A percentile compares a stretch with the other conserved stretches of the same genome.
Evolutionary conservation across 2,329 filamentous ascomycete species (phyloP).

Genomic region (Mycosphaerella arachidis): DNA sequence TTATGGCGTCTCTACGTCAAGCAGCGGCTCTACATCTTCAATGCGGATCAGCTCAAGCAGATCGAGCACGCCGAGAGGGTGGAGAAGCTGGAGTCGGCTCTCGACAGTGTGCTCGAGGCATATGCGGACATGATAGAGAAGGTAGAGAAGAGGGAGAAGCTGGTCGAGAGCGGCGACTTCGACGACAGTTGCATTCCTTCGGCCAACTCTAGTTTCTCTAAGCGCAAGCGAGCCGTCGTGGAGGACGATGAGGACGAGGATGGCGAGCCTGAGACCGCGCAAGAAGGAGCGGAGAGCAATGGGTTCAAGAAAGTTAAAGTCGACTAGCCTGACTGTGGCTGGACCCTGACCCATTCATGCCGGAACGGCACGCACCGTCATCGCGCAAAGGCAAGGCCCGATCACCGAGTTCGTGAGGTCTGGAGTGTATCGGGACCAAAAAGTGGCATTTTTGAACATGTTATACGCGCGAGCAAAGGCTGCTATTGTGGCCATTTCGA

Average conservation of each 20-base stretch:
- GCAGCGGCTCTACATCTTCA: slow-evolving; percentile 69
- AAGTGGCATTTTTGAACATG: no score
- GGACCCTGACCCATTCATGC: background rate
- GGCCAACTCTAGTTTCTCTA: slow-evolving; percentile 8
- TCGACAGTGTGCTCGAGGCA: slow-evolving; percentile 65
- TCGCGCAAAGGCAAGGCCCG: background rate
- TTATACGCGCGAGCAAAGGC: no score
- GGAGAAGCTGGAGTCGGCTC: slow-evolving; percentile 66
- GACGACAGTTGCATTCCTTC: background rate
- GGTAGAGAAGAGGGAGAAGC: slow-evolving; percentile 35
- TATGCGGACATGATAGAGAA: slow-evolving; percentile 63
- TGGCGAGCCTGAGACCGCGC: slow-evolving; percentile 12
- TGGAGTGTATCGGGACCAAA: background rate
- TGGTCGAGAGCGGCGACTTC: slow-evolving; percentile 16
- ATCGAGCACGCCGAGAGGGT: slow-evolving; percentile 64
- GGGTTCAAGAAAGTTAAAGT: slow-evolving; percentile 18
- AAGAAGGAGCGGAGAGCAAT: slow-evolving; percentile 12
- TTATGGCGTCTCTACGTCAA: slow-evolving; percentile 75
- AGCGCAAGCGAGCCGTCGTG: slow-evolving; percentile 21
- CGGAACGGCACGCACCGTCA: slow-evolving; percentile 4
- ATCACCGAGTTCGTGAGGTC: background rate
- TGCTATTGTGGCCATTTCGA: background rate
- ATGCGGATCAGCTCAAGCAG: slow-evolving; percentile 65
- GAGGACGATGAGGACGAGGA: slow-evolving; percentile 25
- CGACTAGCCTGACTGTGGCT: background rate